Evolutionary conservation across 768 basidiomycete genomes (phyloP), one percentile per base, ranked within the genome.

Genomic region (Erythrobasidium yunnanense): DNA sequence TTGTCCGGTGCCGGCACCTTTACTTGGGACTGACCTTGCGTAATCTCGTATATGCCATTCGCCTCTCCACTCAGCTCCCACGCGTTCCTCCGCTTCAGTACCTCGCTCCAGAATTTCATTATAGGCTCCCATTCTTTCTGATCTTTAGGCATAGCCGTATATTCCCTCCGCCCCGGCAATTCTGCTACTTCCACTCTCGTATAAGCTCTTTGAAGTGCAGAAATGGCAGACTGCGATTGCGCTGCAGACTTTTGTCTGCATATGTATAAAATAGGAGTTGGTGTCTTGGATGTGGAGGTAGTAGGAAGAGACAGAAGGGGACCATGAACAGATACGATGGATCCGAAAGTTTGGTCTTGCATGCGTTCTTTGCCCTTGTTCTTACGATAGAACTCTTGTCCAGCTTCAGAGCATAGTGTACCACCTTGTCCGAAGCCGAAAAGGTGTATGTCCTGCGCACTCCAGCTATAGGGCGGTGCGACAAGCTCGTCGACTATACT

Each of bases 401-500:
- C 81, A 56, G 83, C 79, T 75, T 95, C 90, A 1, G 79, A 81
- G 0, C 84, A 87, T 33, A 90, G 81, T 20, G 80, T 84, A 0
- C 88, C 91, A 0, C 90, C 90, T 75, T 95, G 90, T 0, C 82
- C 87, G 69, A 88, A 95, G 1, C 90, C 90, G 65, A 92, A 87
- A 50, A 90, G 73, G 73, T 95, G 90, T 42, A 95, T 85, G n/a
- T 81, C 79, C 8, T 81, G 66, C 0, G 80, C 71, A 4, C 83
- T 78, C 90, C 90, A 95, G 0, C 76, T 69, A 71, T 84, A 87
- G 42, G 82, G 81, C 3, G 75, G 70, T 18, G 33, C 8, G 6
- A 78, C 78, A 55, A 92, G 81, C 71, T 87, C 80, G 1, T 78
- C 75, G 57, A 88, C 66, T 51, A 84, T 76, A 23, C 77, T 77